Evolutionary conservation across 306 rosid species (phyloP).

Genomic region (Castanea crenata): DNA sequence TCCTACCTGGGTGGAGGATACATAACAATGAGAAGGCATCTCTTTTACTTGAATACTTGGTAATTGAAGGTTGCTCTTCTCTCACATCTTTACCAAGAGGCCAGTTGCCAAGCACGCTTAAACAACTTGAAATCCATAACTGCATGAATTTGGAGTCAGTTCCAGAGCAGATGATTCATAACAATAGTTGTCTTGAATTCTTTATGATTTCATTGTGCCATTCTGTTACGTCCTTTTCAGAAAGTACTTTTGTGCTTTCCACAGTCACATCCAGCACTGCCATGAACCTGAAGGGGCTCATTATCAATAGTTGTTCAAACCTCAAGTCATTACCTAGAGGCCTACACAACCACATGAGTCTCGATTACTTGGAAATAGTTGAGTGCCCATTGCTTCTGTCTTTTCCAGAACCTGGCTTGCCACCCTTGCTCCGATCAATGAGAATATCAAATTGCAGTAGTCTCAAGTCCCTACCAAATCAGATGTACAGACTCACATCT

Average conservation of each 20-base stretch:
- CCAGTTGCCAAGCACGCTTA: slow-evolving; percentile 25
- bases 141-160: slow-evolving; percentile 20
- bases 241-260: slow-evolving; percentile 16
- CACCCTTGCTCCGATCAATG: slow-evolving; percentile 12
- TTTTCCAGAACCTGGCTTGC: slow-evolving; percentile 26
- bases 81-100: slow-evolving; percentile 26
- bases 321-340: slow-evolving; percentile 26
- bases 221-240: slow-evolving; percentile 15
- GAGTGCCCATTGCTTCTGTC: slow-evolving; percentile 28
- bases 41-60: slow-evolving; percentile 25
- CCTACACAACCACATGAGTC: slow-evolving; percentile 19
- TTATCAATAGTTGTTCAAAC: slow-evolving; percentile 20
- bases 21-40: not conserved
- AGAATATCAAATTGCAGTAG: slow-evolving; percentile 15
- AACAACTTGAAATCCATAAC: slow-evolving; percentile 25
- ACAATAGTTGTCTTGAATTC: slow-evolving; percentile 20
- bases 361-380: slow-evolving; percentile 21
- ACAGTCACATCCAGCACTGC: not conserved
- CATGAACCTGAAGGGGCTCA: slow-evolving; percentile 28
- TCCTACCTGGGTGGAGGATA: slow-evolving; percentile 23
- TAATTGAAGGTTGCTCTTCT: slow-evolving; percentile 35
- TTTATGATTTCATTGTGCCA: slow-evolving; percentile 19
- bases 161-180: slow-evolving; percentile 1
- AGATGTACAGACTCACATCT: slow-evolving; percentile 24
- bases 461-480: slow-evolving; percentile 27